Evolutionary conservation across 768 basidiomycete species (phyloP), one percentile per base, ranked within the genome.

Genomic region (Lepiota venenata): DNA sequence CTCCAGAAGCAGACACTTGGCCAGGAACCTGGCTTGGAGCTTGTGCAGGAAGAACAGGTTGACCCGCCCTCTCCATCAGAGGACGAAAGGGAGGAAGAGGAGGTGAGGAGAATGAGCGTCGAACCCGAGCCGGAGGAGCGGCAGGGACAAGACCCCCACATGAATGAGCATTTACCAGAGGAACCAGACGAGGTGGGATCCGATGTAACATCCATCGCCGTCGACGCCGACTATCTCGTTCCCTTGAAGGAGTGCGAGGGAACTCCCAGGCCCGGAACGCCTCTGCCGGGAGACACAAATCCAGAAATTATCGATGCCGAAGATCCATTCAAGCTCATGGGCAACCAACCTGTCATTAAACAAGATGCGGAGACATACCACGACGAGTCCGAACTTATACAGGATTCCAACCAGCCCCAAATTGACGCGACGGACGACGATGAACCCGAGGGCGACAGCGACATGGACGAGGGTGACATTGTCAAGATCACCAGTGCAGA

Each of bases 401-500:
- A 15, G 25, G 15, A 20, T 10, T 16, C 5, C 50, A 14, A 21
- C 5, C 32, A 42, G 11, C 3, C 12, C 25, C 37, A 40, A 27
- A 14, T 39, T n/a, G 39, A 35, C 11, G 22, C 25, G 6, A 21
- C 37, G n/a, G 38, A 15, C 10, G 56, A 52, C 10, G 50, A 55
- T n/a, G 55, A 58, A 29, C 37, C 38, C 25, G 22, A 20, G 40
- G 53, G 47, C 25, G 29, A 45, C 20, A 64, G 61, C 27, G 73
- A 73, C 42, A 71, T 71, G 4, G 73, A 68, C 15, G 79, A 82
- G 46, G 68, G 73, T 12, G 80, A 80, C n/a, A 72, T 95, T 4
- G 83, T 97, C 58, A 87, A 90, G 71, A 89, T 96, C 57, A 85
- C 85, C 2, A 92, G 90, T 55, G 81, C 83, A 18, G 90, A 96